Evolutionary conservation across 2,329 filamentous ascomycete genomes (phyloP).

Genomic region (Sclerotinia spermophila): DNA sequence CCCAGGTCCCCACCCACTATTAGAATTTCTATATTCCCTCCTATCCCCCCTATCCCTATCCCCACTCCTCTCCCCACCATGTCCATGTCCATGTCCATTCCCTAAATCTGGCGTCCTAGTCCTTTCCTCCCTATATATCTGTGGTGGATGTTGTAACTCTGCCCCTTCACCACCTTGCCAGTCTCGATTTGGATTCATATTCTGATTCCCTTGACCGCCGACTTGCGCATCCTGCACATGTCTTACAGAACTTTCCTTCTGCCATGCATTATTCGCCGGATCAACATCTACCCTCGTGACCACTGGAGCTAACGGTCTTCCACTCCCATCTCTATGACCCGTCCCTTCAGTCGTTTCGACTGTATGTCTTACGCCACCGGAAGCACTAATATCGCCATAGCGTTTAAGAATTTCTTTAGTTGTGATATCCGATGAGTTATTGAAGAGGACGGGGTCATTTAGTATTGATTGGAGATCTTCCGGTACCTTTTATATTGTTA

Average conservation of each 20-base stretch:
- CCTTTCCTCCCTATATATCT: constrained; percentile 28
- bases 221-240: constrained; percentile 63
- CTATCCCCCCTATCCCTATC: constrained; percentile 3
- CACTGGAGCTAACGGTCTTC: constrained; percentile 48
- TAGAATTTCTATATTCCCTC: constrained; percentile 31
- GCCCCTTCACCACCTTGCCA: constrained; percentile 37
- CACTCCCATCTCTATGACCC: constrained; percentile 48
- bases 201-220: constrained; percentile 37
- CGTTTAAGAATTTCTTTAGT: constrained; percentile 96
- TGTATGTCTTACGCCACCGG: constrained; percentile 53
- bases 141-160: constrained; percentile 31
- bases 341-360: constrained; percentile 53
- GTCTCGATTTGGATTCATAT: constrained; percentile 49
- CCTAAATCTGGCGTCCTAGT: constrained; percentile 35
- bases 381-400: constrained; percentile 70
- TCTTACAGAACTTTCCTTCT: constrained; percentile 78
- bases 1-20: constrained; percentile 35
- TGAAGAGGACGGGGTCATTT: constrained; percentile 78
- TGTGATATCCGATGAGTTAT: constrained; percentile 78
- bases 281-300: constrained; percentile 81
- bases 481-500: constrained; percentile 63
- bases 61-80: not conserved
- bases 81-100: constrained; percentile 30
- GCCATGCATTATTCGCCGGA: constrained; percentile 69
- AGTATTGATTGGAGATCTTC: constrained; percentile 85